A percentile compares a stretch with the other conserved stretches of the same genome.
These are phyloP conservation scores for Colletotrichum ledebouriae DNA, from an alignment of 2,329 filamentous ascomycete species.

Conservation along the genomic window DNA sequence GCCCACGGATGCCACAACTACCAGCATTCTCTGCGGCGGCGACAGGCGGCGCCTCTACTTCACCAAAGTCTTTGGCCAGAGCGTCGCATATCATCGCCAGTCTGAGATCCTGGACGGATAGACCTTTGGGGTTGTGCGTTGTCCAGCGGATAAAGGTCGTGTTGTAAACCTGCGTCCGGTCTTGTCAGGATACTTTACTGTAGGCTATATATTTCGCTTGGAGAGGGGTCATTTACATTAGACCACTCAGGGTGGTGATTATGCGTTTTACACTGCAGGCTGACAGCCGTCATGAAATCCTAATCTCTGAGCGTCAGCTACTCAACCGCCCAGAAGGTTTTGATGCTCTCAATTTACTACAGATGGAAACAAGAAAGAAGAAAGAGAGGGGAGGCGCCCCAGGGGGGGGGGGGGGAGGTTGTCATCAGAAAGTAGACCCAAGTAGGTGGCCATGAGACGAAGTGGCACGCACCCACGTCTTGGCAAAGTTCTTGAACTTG, in stretches of 20 bases:
- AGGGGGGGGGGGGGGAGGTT: no score
- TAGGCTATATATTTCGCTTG: no score
- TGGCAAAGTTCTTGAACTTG: slow-evolving; percentile 74
- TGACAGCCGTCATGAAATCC: slow-evolving; percentile 82
- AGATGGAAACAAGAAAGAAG: no score
- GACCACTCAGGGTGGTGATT: slow-evolving; percentile 85
- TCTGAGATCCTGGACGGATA: slow-evolving; percentile 73
- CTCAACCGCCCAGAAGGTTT: no score
- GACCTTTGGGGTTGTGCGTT: slow-evolving; percentile 75
- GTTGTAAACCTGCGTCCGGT: slow-evolving; percentile 73
- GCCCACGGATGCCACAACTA: slow-evolving; percentile 55
- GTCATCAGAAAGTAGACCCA: background rate
- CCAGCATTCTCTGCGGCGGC: slow-evolving; percentile 44
- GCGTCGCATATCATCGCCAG: slow-evolving; percentile 75
- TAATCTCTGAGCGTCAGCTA: slow-evolving; percentile 47
- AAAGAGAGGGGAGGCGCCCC: no score
- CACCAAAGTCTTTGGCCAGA: slow-evolving; percentile 69
- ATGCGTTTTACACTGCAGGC: slow-evolving; percentile 74
- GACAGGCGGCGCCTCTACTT: slow-evolving; percentile 53
- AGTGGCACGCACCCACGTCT: slow-evolving; percentile 69
- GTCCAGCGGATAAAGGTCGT: slow-evolving; percentile 80
- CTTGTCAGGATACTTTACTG: background rate
- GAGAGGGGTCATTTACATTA: slow-evolving; percentile 62
- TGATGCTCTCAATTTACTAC: no score
- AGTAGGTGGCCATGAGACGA: background rate